These are phyloP conservation scores for Fraxinus baroniana DNA, from an alignment of 305 asterid species.

Conservation along the genomic window DNA sequence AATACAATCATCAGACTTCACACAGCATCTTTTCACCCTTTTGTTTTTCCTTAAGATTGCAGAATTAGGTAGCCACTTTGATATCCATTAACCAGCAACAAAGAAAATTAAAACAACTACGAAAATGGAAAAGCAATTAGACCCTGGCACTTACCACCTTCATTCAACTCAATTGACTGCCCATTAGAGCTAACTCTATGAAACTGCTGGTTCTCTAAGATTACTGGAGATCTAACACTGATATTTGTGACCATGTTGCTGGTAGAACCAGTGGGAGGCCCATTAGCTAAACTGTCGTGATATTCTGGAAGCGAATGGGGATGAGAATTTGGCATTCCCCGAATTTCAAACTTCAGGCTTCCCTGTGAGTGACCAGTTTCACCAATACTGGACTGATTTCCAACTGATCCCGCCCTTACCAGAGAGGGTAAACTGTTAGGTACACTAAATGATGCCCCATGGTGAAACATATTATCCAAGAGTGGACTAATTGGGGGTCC, in stretches of 20 bases:
- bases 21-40: constrained; percentile 2
- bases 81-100: constrained; percentile 12
- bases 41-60: neutral
- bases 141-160: constrained; percentile 42
- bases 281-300: constrained; percentile 69
- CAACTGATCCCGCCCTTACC: constrained; percentile 52
- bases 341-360: constrained; percentile 62
- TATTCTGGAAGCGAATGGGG: constrained; percentile 89
- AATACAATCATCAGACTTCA: constrained; percentile 8
- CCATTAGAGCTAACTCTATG: constrained; percentile 58
- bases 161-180: constrained; percentile 65
- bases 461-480: constrained; percentile 57
- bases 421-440: constrained; percentile 68
- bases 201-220: constrained; percentile 62
- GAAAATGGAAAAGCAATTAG: neutral
- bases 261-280: constrained; percentile 63
- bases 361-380: constrained; percentile 56
- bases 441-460: constrained; percentile 61
- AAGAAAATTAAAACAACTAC: constrained; percentile 8
- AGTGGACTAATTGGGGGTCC: constrained; percentile 54
- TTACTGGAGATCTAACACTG: constrained; percentile 53
- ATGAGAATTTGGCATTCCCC: constrained; percentile 52
- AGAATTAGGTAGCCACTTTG: constrained; percentile 11
- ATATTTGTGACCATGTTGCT: constrained; percentile 58
- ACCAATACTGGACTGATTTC: constrained; percentile 49